Conservation (phyloP, 2,329 filamentous ascomycete species). For the Furcasterigmium furcatum region DNA sequence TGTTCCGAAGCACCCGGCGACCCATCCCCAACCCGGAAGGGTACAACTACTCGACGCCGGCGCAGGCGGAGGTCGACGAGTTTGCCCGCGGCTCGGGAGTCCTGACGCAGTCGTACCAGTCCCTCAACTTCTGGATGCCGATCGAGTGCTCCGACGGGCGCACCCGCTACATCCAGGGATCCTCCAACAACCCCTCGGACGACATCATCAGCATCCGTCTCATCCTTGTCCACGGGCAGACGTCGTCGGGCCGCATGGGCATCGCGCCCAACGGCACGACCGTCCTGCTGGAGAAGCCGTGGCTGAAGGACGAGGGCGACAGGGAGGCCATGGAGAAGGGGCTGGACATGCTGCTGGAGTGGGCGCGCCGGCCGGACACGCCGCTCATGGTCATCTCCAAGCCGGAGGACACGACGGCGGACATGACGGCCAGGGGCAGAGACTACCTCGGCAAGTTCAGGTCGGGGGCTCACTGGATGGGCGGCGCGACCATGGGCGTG, state of each 20-base stretch:
- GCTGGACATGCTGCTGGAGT: conserved; percentile 19
- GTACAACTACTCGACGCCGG: conserved; percentile 24
- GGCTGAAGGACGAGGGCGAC: conserved; percentile 27
- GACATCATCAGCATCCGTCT: conserved; percentile 42
- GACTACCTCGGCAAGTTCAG: too few relatives aligned
- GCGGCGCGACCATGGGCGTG: conserved; percentile 24
- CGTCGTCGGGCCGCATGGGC: conserved; percentile 39
- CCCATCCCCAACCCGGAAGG: conserved; percentile 16
- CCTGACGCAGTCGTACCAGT: conserved; percentile 40
- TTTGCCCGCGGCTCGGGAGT: conserved; percentile 33
- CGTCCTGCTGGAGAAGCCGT: conserved; percentile 33
- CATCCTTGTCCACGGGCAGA: conserved; percentile 47
- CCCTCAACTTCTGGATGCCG: conserved; percentile 44
- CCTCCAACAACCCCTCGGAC: conserved; percentile 36
- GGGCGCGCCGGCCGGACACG: conserved; percentile 16
- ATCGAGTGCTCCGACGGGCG: conserved; percentile 35
- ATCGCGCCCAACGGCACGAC: conserved; percentile 36
- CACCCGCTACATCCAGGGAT: conserved; percentile 38
- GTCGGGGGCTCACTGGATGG: conserved; percentile 24
- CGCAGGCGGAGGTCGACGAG: conserved; percentile 21
- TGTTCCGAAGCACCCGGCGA: conserved; percentile 21
- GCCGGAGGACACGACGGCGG: conserved; percentile 17
- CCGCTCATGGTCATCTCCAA: conserved; percentile 16
- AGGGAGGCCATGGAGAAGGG: conserved; percentile 20
- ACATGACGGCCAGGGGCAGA: conserved; percentile 12